Percentiles rank a stretch among this genome's conserved stretches.
These are phyloP conservation scores for Colletotrichum phormii DNA, from an alignment of 2,329 filamentous ascomycete species.

Conservation along the genomic window DNA sequence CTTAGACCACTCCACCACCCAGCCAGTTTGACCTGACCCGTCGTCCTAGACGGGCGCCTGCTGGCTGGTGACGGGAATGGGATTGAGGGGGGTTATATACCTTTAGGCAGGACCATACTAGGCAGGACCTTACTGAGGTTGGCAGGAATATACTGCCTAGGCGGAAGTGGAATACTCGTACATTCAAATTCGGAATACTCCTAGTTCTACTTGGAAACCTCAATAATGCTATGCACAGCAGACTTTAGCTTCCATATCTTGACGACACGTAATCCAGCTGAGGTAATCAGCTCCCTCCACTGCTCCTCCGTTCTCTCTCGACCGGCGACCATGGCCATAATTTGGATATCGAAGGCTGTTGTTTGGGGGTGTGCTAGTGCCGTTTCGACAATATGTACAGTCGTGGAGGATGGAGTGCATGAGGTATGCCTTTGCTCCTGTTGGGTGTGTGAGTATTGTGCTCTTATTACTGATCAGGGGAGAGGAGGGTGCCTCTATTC, in stretches of 20 bases:
- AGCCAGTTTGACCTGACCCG: no score
- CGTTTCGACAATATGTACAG: slow-evolving; percentile 49
- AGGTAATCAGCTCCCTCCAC: background rate
- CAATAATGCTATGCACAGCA: slow-evolving; percentile 12
- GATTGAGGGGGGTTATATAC: no score
- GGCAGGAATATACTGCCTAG: no score
- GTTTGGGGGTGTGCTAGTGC: slow-evolving; percentile 26
- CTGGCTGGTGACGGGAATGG: no score
- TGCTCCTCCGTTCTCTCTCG: background rate
- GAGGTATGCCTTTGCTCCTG: slow-evolving; percentile 59
- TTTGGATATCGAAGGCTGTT: slow-evolving; percentile 19
- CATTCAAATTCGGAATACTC: no score
- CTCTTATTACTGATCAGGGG: no score
- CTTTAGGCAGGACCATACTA: no score
- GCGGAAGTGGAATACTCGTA: no score
- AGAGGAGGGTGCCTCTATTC: no score
- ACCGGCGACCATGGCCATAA: slow-evolving; percentile 17
- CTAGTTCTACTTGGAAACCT: background rate
- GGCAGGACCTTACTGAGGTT: no score
- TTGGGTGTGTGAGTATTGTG: background rate
- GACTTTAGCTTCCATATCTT: background rate
- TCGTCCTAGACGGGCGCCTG: no score
- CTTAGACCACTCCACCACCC: no score
- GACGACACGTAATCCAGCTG: background rate
- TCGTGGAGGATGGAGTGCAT: slow-evolving; percentile 63